Evolutionary conservation across 192 early-diverging fungal species (phyloP).

Genomic region (Coemansia sp.): DNA sequence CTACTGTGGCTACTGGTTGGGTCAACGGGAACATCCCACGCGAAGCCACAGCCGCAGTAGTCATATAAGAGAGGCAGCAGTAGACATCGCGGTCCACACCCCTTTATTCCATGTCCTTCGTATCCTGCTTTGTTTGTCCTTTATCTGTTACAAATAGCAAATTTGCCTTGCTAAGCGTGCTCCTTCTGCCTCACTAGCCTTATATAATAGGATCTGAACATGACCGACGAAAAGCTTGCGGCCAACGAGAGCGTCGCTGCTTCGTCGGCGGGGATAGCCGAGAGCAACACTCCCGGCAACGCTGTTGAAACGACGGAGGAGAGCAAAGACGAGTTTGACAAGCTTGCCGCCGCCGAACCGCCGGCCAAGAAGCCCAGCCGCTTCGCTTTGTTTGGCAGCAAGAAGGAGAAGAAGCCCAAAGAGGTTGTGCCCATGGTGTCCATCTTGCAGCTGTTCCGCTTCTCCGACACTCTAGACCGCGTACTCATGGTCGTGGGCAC

Average conservation of each 20-base stretch:
- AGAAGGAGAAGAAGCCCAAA: constrained; percentile 23
- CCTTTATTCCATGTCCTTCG: neutral
- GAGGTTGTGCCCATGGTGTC: constrained; percentile 58
- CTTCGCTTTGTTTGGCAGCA: neutral
- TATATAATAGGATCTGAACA: neutral
- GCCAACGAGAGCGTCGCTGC: neutral
- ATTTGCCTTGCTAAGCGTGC: neutral
- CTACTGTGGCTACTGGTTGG: neutral
- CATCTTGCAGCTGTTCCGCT: constrained; percentile 69
- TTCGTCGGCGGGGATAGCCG: neutral
- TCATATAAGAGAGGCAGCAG: neutral
- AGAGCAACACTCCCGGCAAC: constrained; percentile 1
- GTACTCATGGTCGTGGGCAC: constrained; percentile 57
- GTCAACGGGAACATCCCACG: neutral
- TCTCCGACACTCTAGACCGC: constrained; percentile 63
- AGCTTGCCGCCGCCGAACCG: constrained; percentile 1
- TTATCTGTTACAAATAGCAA: neutral
- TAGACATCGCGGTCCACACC: neutral
- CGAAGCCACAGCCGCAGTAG: neutral
- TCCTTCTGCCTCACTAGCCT: no score
- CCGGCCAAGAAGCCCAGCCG: neutral
- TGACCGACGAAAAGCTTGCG: neutral
- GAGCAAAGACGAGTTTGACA: neutral
- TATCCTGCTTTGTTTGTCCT: neutral
- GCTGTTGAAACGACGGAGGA: neutral